phyloP scores from a whole-genome alignment of 805 yeast genomes.

The Yarrowia keelungensis region DNA sequence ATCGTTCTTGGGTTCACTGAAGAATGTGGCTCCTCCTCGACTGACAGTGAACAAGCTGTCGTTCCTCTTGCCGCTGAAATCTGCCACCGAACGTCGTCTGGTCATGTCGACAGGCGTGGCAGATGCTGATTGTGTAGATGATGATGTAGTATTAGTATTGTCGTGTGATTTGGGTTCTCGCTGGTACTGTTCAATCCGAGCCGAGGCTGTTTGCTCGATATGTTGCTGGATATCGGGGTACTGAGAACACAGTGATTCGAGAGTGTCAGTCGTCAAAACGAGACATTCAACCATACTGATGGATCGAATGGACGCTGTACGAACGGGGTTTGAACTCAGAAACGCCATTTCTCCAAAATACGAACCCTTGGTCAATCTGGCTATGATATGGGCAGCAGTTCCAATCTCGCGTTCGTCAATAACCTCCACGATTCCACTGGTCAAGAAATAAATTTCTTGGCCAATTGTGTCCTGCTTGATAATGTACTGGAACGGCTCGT shows the following conservation, averaged over 20 bases:
- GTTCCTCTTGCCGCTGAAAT: constrained; percentile 1
- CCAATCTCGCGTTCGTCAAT: constrained; percentile 49
- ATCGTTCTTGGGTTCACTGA: constrained; percentile 13
- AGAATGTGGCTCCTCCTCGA: constrained; percentile 24
- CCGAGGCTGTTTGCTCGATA: constrained; percentile 65
- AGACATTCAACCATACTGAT: constrained; percentile 66
- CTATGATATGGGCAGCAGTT: constrained; percentile 54
- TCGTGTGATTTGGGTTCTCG: constrained; percentile 6
- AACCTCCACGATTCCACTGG: constrained; percentile 75
- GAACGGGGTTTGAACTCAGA: constrained; percentile 52
- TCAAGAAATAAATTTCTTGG: constrained; percentile 69
- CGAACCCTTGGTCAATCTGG: constrained; percentile 66
- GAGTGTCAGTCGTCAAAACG: constrained; percentile 62
- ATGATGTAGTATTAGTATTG: not conserved
- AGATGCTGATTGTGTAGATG: not conserved
- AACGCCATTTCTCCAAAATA: constrained; percentile 84
- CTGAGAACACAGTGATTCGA: constrained; percentile 61
- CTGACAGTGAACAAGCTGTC: constrained; percentile 19
- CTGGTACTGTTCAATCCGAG: constrained; percentile 13
- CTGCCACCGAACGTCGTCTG: constrained; percentile 28
- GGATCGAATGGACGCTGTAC: constrained; percentile 72
- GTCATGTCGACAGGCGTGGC: not conserved
- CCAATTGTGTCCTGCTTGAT: constrained; percentile 66
- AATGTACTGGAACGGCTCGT: constrained; percentile 64
- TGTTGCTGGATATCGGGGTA: constrained; percentile 67